phyloP scores from a whole-genome alignment of 805 yeast genomes.

The Ogataea corticis region DNA sequence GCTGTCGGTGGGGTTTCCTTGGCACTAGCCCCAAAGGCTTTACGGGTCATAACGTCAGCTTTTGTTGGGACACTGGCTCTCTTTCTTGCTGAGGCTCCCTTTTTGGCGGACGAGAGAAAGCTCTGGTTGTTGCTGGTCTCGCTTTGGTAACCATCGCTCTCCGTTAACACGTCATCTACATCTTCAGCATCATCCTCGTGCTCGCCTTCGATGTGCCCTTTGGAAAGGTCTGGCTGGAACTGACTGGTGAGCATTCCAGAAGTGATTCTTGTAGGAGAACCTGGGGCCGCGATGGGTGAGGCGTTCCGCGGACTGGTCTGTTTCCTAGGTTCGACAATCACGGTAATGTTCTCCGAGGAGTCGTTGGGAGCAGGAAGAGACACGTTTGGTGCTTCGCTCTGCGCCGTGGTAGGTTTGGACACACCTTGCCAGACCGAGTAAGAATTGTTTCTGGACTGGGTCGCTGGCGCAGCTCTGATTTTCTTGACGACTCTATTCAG shows the following conservation, averaged over 20 bases:
- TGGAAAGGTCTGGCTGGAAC: slow-evolving; percentile 38
- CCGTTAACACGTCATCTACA: slow-evolving; percentile 16
- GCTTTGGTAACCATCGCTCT: slow-evolving; percentile 26
- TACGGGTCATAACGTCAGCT: slow-evolving; percentile 26
- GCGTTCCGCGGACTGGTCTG: slow-evolving; percentile 24
- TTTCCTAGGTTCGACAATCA: slow-evolving; percentile 28
- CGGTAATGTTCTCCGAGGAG: slow-evolving; percentile 19
- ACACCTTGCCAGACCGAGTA: slow-evolving; percentile 26
- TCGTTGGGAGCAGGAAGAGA: slow-evolving; percentile 27
- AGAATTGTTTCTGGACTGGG: slow-evolving; percentile 3
- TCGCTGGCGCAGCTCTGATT: slow-evolving; percentile 26
- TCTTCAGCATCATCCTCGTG: slow-evolving; percentile 12
- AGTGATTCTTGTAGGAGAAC: slow-evolving; percentile 38
- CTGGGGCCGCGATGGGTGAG: slow-evolving; percentile 35
- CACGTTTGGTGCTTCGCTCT: slow-evolving; percentile 6
- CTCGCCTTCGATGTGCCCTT: slow-evolving; percentile 23
- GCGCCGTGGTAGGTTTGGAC: neutral
- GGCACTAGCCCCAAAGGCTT: slow-evolving; percentile 13
- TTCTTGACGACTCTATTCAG: slow-evolving; percentile 33
- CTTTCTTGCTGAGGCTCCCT: slow-evolving; percentile 11
- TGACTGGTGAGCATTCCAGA: slow-evolving; percentile 36
- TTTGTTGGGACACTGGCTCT: slow-evolving; percentile 35
- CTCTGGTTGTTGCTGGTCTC: slow-evolving; percentile 13
- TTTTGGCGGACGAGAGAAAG: slow-evolving; percentile 3
- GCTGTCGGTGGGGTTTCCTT: slow-evolving; percentile 10